Conservation (phyloP, 257 asterid species). For the Solanum etuberosum region DNA sequence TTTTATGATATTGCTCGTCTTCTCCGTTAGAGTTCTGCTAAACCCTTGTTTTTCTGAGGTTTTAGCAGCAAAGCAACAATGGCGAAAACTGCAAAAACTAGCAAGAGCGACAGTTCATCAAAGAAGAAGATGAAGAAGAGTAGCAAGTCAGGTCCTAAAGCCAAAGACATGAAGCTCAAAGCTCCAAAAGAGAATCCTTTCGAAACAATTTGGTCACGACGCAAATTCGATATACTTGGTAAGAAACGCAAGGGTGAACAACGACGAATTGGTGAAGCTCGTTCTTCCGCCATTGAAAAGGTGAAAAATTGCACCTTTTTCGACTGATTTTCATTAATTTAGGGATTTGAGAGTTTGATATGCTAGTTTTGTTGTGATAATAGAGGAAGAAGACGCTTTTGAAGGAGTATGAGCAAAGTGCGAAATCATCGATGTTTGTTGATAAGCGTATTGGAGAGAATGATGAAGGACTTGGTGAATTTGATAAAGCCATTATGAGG, state of each 20-base stretch:
- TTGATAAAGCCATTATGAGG: conserved; percentile 78
- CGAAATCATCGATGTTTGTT: conserved; percentile 61
- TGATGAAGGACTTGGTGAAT: conserved; percentile 70
- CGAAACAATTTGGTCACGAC: conserved; percentile 84
- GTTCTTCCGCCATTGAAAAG: conserved; percentile 78
- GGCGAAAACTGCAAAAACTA: conserved; percentile 45
- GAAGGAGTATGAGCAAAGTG: conserved; percentile 78
- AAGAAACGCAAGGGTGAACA: conserved; percentile 81
- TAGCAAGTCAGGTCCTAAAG: conserved; percentile 41
- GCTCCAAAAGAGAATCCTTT: conserved; percentile 57
- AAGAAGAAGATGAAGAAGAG: conserved; percentile 49
- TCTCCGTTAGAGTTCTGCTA: background rate
- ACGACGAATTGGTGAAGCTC: conserved; percentile 80
- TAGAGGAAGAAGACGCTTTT: conserved; percentile 88
- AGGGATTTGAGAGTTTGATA: background rate
- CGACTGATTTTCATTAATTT: background rate
- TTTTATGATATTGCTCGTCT: background rate
- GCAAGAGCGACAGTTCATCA: conserved; percentile 23
- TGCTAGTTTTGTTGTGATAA: conserved; percentile 12
- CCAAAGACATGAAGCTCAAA: conserved; percentile 52
- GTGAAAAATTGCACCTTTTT: conserved; percentile 7
- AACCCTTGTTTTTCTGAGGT: background rate
- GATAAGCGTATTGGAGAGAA: conserved; percentile 93
- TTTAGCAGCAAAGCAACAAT: conserved; percentile 13
- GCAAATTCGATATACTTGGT: conserved; percentile 71